These are phyloP conservation scores for Leptoxyphium fumago DNA, from an alignment of 2,329 filamentous ascomycete species.

Conservation along the genomic window DNA sequence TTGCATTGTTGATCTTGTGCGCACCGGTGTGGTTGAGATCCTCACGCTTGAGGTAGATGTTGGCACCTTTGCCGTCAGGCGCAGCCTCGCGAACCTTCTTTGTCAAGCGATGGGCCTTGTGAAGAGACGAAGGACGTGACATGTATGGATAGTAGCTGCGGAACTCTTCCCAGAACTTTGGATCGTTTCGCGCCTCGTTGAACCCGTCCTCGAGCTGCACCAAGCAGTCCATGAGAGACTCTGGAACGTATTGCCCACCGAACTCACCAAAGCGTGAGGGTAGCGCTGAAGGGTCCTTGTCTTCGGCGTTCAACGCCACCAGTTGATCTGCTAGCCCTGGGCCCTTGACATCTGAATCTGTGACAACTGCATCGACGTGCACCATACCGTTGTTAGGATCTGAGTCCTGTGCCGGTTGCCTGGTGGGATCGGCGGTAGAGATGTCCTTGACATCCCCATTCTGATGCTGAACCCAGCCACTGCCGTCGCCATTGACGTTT, in stretches of 20 bases:
- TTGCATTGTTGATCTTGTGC: constrained; percentile 98
- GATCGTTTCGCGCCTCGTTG: constrained; percentile 71
- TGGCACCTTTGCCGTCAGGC: constrained; percentile 60
- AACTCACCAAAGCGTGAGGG: constrained; percentile 89
- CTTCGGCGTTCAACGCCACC: constrained; percentile 58
- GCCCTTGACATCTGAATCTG: constrained; percentile 37
- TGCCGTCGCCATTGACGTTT: constrained; percentile 19
- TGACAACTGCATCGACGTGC: constrained; percentile 55
- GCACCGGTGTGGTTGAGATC: constrained; percentile 95
- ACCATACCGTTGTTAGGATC: constrained; percentile 34
- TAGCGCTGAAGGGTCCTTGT: constrained; percentile 39
- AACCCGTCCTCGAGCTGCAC: constrained; percentile 84
- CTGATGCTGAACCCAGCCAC: constrained; percentile 18
- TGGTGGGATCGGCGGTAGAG: constrained; percentile 20
- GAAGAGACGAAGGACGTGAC: constrained; percentile 82
- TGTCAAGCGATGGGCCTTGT: constrained; percentile 76
- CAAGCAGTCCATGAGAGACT: constrained; percentile 94
- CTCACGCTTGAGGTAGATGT: constrained; percentile 95
- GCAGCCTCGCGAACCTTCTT: constrained; percentile 38
- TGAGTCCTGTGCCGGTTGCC: constrained; percentile 17
- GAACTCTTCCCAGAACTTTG: constrained; percentile 93
- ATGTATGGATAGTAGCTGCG: constrained; percentile 94
- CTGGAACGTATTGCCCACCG: constrained; percentile 92
- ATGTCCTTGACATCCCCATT: constrained; percentile 19
- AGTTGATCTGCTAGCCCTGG: constrained; percentile 69